Conservation (phyloP, 2,329 filamentous ascomycete genomes). For the Diaporthe citri region DNA sequence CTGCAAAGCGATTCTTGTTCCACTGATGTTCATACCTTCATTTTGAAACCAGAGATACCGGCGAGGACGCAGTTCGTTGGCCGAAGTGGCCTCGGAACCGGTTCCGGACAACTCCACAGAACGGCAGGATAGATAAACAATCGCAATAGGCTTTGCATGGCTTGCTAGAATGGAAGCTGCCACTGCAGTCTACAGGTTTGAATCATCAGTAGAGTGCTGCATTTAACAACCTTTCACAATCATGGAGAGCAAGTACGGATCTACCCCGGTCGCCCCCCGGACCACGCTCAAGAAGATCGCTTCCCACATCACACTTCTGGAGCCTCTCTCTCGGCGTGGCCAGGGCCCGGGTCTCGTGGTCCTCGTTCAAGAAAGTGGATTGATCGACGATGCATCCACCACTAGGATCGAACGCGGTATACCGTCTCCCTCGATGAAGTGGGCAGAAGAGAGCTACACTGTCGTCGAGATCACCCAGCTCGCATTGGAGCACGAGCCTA, state of each 20-base stretch:
- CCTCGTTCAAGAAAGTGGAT: background rate
- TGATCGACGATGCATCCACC: background rate
- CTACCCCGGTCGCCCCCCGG: background rate
- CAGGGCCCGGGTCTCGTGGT: background rate
- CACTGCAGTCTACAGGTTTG: too few species aligned
- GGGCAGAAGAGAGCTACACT: conserved; percentile 39
- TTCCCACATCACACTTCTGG: background rate
- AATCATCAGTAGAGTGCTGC: too few species aligned
- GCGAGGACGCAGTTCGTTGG: too few species aligned
- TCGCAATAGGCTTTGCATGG: too few species aligned
- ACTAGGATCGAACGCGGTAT: conserved; percentile 20
- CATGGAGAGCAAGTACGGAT: background rate
- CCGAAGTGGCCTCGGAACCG: too few species aligned
- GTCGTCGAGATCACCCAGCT: conserved; percentile 34
- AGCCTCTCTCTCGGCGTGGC: background rate
- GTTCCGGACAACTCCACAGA: too few species aligned
- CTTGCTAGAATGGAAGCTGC: too few species aligned
- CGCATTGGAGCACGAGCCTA: background rate
- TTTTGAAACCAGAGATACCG: too few species aligned
- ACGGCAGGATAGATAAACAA: too few species aligned
- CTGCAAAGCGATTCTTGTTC: too few species aligned
- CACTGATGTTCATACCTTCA: too few species aligned
- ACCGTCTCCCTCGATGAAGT: conserved; percentile 32
- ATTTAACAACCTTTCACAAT: background rate
- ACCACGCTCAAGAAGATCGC: background rate